Percentiles rank a stretch among this genome's conserved stretches.
These are phyloP conservation scores for Cornus controversa DNA, from an alignment of 148 eudicot species.

Conservation along the genomic window DNA sequence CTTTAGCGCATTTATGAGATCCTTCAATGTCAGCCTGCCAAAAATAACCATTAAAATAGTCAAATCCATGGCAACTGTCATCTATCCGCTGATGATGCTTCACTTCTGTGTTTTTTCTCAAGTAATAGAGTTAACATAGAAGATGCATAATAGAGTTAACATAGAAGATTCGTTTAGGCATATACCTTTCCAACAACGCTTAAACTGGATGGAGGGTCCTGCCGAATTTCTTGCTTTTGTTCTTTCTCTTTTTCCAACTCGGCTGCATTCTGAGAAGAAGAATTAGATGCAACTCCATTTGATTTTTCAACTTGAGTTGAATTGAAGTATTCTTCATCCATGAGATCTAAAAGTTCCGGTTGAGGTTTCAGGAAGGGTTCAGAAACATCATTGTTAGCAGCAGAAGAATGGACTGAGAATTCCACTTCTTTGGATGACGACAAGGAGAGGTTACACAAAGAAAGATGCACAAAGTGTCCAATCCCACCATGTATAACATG, in stretches of 20 bases:
- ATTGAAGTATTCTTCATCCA: slow-evolving; percentile 15
- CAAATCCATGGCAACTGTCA: background rate
- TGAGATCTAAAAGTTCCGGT: slow-evolving; percentile 1
- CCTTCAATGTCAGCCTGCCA: slow-evolving; percentile 13
- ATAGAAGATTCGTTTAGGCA: background rate
- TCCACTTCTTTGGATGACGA: slow-evolving; percentile 9
- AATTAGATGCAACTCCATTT: background rate
- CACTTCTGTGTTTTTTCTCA: background rate
- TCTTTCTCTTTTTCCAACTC: background rate
- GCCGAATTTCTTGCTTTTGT: slow-evolving; percentile 8
- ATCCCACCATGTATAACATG: background rate
- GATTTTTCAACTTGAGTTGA: slow-evolving; percentile 4
- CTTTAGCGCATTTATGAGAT: slow-evolving; percentile 8
- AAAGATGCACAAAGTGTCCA: slow-evolving; percentile 5
- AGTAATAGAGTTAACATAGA: background rate
- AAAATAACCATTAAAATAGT: background rate
- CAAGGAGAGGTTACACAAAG: slow-evolving; percentile 20
- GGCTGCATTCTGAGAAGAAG: background rate
- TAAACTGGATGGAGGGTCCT: slow-evolving; percentile 12
- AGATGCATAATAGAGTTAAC: background rate
- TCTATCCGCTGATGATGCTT: background rate
- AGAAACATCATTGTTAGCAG: slow-evolving; percentile 1
- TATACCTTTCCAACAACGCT: slow-evolving; percentile 13
- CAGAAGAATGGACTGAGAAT: slow-evolving; percentile 2
- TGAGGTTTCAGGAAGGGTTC: slow-evolving; percentile 14